phyloP scores from a whole-genome alignment of 257 asterid genomes.

The Echites panduratus region DNA sequence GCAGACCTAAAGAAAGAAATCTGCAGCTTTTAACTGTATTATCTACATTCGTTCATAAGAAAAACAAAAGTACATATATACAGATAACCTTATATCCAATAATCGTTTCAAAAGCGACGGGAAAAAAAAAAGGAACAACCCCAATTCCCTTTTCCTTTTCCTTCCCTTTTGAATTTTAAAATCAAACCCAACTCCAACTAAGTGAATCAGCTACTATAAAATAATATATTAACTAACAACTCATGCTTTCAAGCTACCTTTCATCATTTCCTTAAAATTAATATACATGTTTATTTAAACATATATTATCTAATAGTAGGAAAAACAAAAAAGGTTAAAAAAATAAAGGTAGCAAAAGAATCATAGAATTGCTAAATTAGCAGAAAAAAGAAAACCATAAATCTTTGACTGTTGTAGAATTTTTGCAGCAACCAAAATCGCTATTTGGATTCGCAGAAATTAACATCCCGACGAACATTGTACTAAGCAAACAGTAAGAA shows the following conservation, averaged over 20 bases:
- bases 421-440: not conserved
- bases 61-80: not conserved
- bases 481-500: not conserved
- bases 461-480: slow-evolving; percentile 1
- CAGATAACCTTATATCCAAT: not conserved
- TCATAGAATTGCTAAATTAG: not conserved
- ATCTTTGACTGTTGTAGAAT: not conserved
- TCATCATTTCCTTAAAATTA: too few species aligned
- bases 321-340: not conserved
- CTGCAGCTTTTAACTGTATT: not conserved
- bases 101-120: not conserved
- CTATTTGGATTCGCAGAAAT: not conserved
- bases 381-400: not conserved
- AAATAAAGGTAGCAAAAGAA: not conserved
- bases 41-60: not conserved
- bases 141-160: not conserved
- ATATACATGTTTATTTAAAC: too few species aligned
- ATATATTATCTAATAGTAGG: too few species aligned
- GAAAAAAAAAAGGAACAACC: not conserved
- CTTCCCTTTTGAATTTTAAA: not conserved
- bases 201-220: slow-evolving; percentile 1
- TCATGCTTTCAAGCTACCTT: not conserved
- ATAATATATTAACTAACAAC: not conserved
- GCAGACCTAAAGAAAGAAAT: not conserved
- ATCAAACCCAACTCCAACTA: not conserved